Evolutionary conservation across 768 basidiomycete species (phyloP).

Genomic region (Boletus speciosus): DNA sequence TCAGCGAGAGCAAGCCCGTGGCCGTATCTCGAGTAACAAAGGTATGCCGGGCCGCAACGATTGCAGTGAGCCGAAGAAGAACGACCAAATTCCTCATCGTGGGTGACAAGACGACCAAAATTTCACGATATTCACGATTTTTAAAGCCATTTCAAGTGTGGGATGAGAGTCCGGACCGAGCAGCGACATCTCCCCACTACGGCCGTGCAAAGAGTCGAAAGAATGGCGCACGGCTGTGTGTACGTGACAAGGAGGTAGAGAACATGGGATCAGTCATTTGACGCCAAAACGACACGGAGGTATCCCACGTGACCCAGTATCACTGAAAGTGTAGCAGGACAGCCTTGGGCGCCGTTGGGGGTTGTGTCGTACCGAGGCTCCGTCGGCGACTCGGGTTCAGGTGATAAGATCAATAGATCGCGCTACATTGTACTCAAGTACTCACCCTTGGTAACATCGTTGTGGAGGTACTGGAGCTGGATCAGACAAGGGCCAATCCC

Average conservation of each 20-base stretch:
- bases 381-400: too few species aligned
- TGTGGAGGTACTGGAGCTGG: not conserved
- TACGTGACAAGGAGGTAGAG: not conserved
- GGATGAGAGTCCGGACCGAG: slow-evolving; percentile 2
- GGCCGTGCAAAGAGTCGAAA: not conserved
- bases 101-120: not conserved
- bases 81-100: slow-evolving; percentile 7
- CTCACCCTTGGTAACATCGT: not conserved
- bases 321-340: not conserved
- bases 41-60: slow-evolving; percentile 9
- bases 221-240: not conserved
- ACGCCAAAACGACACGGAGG: too few species aligned
- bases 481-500: not conserved
- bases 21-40: slow-evolving; percentile 4
- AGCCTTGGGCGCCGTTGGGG: not conserved
- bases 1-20: slow-evolving; percentile 21
- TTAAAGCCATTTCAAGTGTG: not conserved
- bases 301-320: not conserved
- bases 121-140: not conserved
- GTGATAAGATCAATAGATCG: not conserved
- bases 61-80: not conserved
- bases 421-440: too few species aligned
- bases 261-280: not conserved
- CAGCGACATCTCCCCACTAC: not conserved
- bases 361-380: not conserved